Evolutionary conservation across 805 yeast genomes (phyloP).

Genomic region (Pichia exigua): DNA sequence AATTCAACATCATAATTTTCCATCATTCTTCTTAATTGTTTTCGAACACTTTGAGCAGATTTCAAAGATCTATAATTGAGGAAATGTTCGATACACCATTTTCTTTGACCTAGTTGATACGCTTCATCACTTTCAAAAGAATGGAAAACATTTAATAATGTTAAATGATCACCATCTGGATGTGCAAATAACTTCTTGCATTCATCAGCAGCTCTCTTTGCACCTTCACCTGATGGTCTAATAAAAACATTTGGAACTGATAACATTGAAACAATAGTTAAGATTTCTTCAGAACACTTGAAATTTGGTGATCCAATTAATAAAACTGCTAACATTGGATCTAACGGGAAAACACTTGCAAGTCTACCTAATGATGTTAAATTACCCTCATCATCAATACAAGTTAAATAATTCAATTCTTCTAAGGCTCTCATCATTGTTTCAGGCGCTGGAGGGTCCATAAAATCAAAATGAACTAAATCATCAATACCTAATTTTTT

Average conservation of each 20-base stretch:
- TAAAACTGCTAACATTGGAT: conserved; percentile 92
- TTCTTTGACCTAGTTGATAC: conserved; percentile 50
- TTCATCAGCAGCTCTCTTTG: conserved; percentile 85
- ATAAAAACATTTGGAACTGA: conserved; percentile 94
- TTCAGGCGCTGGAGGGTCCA: conserved; percentile 99
- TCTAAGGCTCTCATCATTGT: conserved; percentile 99
- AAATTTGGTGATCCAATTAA: conserved; percentile 81
- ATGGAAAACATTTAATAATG: conserved; percentile 80
- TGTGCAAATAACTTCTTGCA: conserved; percentile 83
- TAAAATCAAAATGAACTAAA: conserved; percentile 93
- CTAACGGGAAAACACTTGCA: conserved; percentile 90
- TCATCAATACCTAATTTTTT: conserved; percentile 94
- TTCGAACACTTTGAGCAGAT: conserved; percentile 80
- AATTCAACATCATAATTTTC: conserved; percentile 68
- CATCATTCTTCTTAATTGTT: conserved; percentile 80
- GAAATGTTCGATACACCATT: conserved; percentile 91
- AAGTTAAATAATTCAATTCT: conserved; percentile 83
- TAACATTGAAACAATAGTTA: conserved; percentile 81
- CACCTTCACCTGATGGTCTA: conserved; percentile 79
- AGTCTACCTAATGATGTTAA: conserved; percentile 82
- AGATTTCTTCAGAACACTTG: conserved; percentile 80
- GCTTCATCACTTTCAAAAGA: conserved; percentile 77
- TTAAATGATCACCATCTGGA: conserved; percentile 91
- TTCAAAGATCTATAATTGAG: conserved; percentile 75
- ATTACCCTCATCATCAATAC: conserved; percentile 88